Evolutionary conservation across 257 asterid species (phyloP).

Genomic region (Solanum chilense): DNA sequence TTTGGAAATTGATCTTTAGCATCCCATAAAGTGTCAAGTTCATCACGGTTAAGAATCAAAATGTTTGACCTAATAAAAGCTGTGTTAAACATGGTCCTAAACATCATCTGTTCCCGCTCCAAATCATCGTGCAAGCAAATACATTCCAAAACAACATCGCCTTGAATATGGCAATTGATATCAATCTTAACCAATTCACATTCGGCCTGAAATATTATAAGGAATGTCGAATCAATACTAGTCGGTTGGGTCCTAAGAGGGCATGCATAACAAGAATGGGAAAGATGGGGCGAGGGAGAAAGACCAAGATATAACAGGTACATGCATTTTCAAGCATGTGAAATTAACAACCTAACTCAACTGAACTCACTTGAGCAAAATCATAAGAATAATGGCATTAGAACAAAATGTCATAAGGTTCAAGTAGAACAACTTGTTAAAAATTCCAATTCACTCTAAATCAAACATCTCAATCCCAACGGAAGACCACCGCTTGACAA

Average conservation of each 20-base stretch:
- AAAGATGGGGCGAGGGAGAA: neutral
- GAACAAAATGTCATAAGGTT: neutral
- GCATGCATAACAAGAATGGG: neutral
- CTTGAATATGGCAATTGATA: slow-evolving; percentile 79
- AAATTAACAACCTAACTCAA: neutral
- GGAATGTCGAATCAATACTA: neutral
- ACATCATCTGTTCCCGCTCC: slow-evolving; percentile 78
- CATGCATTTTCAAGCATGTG: neutral
- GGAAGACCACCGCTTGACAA: neutral
- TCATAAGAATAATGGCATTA: neutral
- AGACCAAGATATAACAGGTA: neutral
- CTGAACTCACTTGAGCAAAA: neutral
- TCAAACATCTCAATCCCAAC: neutral
- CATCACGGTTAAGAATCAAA: slow-evolving; percentile 80
- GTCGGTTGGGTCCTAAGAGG: neutral
- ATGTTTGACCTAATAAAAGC: slow-evolving; percentile 93
- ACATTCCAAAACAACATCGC: slow-evolving; percentile 93
- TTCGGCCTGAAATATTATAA: slow-evolving; percentile 54
- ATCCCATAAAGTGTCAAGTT: slow-evolving; percentile 76
- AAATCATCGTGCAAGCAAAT: slow-evolving; percentile 64
- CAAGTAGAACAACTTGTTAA: neutral
- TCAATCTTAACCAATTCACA: slow-evolving; percentile 78
- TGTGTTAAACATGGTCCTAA: slow-evolving; percentile 88
- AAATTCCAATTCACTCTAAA: neutral
- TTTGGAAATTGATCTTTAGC: slow-evolving; percentile 76